phyloP scores from a whole-genome alignment of 225 moss, liverwort and hornwort genomes.

The Sphagnum contortum region DNA sequence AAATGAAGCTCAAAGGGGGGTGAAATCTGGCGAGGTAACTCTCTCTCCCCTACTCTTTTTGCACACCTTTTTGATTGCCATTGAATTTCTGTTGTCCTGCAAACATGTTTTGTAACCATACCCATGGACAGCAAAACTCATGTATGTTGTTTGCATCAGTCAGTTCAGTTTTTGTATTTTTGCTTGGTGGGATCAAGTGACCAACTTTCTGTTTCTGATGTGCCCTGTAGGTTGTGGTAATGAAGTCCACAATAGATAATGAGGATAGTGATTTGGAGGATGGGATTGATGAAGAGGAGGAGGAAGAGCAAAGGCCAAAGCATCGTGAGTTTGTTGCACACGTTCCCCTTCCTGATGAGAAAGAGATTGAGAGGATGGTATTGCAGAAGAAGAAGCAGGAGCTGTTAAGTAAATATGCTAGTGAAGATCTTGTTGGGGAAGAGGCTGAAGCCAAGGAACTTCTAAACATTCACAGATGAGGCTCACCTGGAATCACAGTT shows the following conservation, averaged over 20 bases:
- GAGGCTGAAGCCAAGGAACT: constrained; percentile 91
- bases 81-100: too few species aligned
- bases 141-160: too few species aligned
- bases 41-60: too few species aligned
- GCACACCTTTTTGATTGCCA: too few species aligned
- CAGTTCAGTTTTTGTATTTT: too few species aligned
- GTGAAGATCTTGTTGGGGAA: constrained; percentile 73
- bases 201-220: background rate
- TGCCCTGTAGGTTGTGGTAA: constrained; percentile 45
- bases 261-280: constrained; percentile 54
- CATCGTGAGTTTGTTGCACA: constrained; percentile 84
- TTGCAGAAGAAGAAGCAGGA: constrained; percentile 98
- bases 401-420: constrained; percentile 83
- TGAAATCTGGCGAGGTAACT: constrained; percentile 59
- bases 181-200: too few species aligned
- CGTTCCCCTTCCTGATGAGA: constrained; percentile 94
- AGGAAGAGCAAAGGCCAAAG: constrained; percentile 46
- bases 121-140: too few species aligned
- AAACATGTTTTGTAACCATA: too few species aligned
- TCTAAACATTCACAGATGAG: constrained; percentile 87
- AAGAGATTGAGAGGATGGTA: constrained; percentile 95
- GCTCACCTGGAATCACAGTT: background rate
- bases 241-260: constrained; percentile 56
- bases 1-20: constrained; percentile 85
- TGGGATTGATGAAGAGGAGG: constrained; percentile 38